Evolutionary conservation across 208 protist species (phyloP), one percentile per base, ranked within the genome.

Genomic region (Trypanosoma lewisi): DNA sequence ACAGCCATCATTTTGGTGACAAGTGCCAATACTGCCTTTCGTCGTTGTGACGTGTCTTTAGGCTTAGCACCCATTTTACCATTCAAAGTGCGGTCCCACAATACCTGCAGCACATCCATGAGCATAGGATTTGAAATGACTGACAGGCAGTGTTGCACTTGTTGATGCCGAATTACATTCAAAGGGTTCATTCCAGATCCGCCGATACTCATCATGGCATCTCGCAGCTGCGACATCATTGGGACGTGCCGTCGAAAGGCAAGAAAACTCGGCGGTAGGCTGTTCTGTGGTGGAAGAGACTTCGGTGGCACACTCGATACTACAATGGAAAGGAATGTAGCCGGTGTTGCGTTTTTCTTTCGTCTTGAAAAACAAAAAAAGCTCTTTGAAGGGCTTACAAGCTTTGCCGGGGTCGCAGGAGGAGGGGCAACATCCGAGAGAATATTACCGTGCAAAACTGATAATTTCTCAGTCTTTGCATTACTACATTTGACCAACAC

Each of bases 161-260:
- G 63, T 37, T 91, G 85, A 54, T 91, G 84, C 14, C 78, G 77
- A 8, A 91, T 53, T 5, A 75, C 73, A 51, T 87, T 80, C 0
- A 66, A 33, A 4, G 73, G 73, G 62, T 78, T 44, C 12, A 58
- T 36, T 33, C 70, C 67, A 16, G 71, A 52, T 19, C 51, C 70
- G 0, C 77, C 73, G 11, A 76, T 54, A 23, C 63, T 51, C n/a
- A 69, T 59, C 25, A 94, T 70, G 2, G 82, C 81, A 16, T 62
- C 52, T 5, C 83, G 78, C 45, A 94, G 67, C 28, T 73, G 67
- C 33, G 78, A 37, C 19, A 86, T 77, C 33, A 94, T 63, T 19
- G 63, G 45, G 7, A 74, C 60, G 56, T 94, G 87, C 9, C 84
- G 76, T 5, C 47, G 65, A 44, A 79, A 77, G 5, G 66, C 57